phyloP scores from a whole-genome alignment of 148 eudicot genomes.

The Salicornia ramosissima region DNA sequence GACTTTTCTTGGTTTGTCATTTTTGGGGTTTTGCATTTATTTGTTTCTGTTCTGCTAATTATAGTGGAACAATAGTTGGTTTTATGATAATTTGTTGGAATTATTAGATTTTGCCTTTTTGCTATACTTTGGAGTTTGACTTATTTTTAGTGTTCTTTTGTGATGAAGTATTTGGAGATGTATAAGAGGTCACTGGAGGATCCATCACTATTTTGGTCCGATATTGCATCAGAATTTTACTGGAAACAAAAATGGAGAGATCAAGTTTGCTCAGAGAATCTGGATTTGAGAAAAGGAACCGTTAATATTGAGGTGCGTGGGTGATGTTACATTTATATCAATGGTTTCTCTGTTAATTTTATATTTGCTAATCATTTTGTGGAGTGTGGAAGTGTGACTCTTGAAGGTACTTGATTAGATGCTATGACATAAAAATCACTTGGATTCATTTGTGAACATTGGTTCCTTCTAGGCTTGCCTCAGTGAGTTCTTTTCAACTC shows the following conservation, averaged over 20 bases:
- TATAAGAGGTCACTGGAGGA: constrained; percentile 85
- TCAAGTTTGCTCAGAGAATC: constrained; percentile 57
- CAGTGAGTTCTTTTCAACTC: too few species aligned
- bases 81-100: not conserved
- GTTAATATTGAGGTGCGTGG: constrained; percentile 82
- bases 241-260: constrained; percentile 80
- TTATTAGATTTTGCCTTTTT: too few species aligned
- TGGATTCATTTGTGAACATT: too few species aligned
- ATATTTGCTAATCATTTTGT: too few species aligned
- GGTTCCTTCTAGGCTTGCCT: too few species aligned
- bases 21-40: not conserved
- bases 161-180: constrained; percentile 82
- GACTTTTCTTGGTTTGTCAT: not conserved
- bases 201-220: constrained; percentile 92
- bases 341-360: too few species aligned
- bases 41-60: not conserved
- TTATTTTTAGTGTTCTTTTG: constrained; percentile 2
- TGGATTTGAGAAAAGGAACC: constrained; percentile 65
- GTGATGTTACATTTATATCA: not conserved
- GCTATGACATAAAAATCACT: too few species aligned
- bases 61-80: too few species aligned
- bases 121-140: not conserved
- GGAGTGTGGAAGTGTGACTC: too few species aligned
- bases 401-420: too few species aligned
- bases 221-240: constrained; percentile 74